phyloP scores from a whole-genome alignment of 2,329 filamentous ascomycete species.

The Neopestalotiopsis sp. region DNA sequence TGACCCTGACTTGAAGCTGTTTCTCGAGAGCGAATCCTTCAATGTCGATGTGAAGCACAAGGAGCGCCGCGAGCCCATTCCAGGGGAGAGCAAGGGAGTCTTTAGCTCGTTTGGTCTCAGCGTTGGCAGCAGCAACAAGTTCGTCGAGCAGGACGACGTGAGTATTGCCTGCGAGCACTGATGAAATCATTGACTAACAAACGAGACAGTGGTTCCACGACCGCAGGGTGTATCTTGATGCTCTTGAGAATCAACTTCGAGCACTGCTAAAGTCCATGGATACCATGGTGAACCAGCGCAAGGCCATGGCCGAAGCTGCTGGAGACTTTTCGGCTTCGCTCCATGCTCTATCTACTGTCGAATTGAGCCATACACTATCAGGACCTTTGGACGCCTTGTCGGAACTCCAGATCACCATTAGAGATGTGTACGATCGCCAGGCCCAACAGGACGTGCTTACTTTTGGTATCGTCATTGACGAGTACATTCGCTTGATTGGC shows the following conservation, averaged over 20 bases:
- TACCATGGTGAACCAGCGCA: constrained; percentile 87
- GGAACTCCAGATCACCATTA: constrained; percentile 90
- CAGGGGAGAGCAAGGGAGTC: constrained; percentile 92
- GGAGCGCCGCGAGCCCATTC: constrained; percentile 84
- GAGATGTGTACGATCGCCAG: constrained; percentile 94
- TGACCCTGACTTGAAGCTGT: constrained; percentile 92
- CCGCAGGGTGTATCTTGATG: constrained; percentile 91
- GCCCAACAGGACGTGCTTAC: constrained; percentile 97
- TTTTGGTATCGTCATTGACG: constrained; percentile 95
- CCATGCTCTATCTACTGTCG: constrained; percentile 90
- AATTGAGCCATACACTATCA: constrained; percentile 87
- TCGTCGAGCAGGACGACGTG: constrained; percentile 96
- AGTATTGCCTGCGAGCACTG: constrained; percentile 39
- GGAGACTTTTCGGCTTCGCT: constrained; percentile 92
- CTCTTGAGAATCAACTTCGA: constrained; percentile 89
- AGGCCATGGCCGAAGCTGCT: constrained; percentile 90
- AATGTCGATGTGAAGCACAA: constrained; percentile 98
- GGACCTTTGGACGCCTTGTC: constrained; percentile 90
- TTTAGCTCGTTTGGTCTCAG: constrained; percentile 83
- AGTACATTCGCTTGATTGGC: constrained; percentile 95
- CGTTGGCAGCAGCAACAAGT: constrained; percentile 81
- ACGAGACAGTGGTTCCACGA: constrained; percentile 91
- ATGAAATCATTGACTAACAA: background rate
- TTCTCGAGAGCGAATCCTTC: constrained; percentile 95
- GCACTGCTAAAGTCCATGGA: constrained; percentile 93